Evolutionary conservation across 1,139 yeast genomes (phyloP), one percentile per base, ranked within the genome.

Genomic region (Insectozyma bohioensis): DNA sequence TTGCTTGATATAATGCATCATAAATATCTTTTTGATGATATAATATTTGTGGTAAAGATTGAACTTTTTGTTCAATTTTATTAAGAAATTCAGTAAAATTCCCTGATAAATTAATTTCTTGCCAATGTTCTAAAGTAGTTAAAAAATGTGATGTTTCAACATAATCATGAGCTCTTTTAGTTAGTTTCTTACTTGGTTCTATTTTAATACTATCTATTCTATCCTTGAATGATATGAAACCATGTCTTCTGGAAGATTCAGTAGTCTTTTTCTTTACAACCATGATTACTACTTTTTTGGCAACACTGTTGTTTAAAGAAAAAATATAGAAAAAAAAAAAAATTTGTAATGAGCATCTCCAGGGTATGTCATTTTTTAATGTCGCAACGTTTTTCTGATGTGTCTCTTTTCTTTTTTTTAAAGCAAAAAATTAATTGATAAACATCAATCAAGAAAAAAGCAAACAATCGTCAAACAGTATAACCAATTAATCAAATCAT

Each of bases 81-180:
- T 72, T 74, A 5, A 72, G 64, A 49, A 88, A 83, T 8, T 73
- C 78, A 5, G 82, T 73, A 53, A 87, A 92, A 34, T 70, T 71
- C 4, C 79, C 80, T 33, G 96, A 82, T 39, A 87, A 61, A 54
- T 90, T 92, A 35, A 87, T 76, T 52, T 92, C 97, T 41, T 69
- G 72, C 97, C 97, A 92, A 49, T 86, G 88, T 35, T 83, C 82
- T 40, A 85, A 67, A 0, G 95, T 80, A 5, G 95, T 74, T 24
- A 81, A 60, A 47, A 90, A 85, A 57, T 84, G 92, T 1, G 96
- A 87, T 2, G 79, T 63, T 43, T 84, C 92, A 25, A 75, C 85
- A 24, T 39, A 36, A 50, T 82, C 88, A 42, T 80, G 83, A 4
- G 81, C 82, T 50, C 85, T 70, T 46, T 76, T 76, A 25, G 71